phyloP scores from a whole-genome alignment of 1,139 yeast species.

The Sugiyamaella pinicola region DNA sequence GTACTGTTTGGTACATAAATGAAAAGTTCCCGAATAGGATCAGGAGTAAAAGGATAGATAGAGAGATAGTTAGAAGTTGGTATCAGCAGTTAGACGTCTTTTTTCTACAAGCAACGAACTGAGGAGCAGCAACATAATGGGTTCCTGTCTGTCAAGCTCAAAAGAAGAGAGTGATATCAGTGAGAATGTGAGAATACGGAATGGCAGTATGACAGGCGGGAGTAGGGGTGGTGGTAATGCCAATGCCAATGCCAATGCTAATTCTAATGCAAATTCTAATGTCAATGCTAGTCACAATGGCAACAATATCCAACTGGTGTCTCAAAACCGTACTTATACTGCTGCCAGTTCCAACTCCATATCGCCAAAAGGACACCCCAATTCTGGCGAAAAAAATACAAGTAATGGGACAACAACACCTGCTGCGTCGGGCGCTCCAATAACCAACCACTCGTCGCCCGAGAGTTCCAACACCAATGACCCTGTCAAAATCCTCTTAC shows the following conservation, averaged over 20 bases:
- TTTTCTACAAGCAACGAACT: no score
- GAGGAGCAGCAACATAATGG: no score
- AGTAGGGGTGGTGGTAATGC: neutral
- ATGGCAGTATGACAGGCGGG: neutral
- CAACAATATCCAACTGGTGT: neutral
- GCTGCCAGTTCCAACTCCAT: slow-evolving; percentile 2
- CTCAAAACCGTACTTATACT: neutral
- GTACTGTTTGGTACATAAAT: neutral
- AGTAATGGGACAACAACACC: slow-evolving; percentile 4
- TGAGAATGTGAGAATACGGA: neutral
- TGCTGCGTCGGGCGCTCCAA: slow-evolving; percentile 6
- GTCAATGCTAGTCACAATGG: neutral
- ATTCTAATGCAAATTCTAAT: neutral
- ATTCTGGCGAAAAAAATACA: neutral
- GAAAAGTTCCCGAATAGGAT: no score
- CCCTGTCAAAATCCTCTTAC: slow-evolving; percentile 57
- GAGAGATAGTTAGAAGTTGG: no score
- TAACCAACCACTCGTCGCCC: neutral
- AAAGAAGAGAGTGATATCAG: slow-evolving; percentile 10
- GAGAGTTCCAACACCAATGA: neutral
- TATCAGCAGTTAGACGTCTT: no score
- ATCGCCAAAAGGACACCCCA: no score
- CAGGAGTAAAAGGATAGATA: no score
- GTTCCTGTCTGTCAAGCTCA: slow-evolving; percentile 20
- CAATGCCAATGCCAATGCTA: neutral